Base-by-base conservation (phyloP, 495 filamentous ascomycete genomes). In the Talaromyces liani region DNA sequence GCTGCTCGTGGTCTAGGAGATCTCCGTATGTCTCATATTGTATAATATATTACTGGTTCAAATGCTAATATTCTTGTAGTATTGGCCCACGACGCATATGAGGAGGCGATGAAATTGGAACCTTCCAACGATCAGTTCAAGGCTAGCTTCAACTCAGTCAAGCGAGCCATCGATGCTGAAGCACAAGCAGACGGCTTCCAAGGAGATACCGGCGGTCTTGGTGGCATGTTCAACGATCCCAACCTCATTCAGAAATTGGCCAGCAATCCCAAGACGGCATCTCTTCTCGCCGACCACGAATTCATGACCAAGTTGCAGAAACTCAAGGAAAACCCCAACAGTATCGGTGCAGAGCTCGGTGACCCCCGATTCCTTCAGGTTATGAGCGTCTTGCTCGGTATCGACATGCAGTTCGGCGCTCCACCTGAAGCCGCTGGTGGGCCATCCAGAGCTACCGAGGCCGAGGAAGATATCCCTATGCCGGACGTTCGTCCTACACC, bases 351-450 rank as follows among this genome's bases (percentile, higher is more conserved):
- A 51, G 85, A 94, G 66, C 88, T 98, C 71, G 80, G 87, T 63
- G 94, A 98, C 73, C 95, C 92, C 4, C 82, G 95, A 45, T 91
- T 98, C 80, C 81, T 98, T 68, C 90, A 95, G 75, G 94, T 98
- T 20, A 86, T 98, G 77, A 91, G 92, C 67, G 94, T 97, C 34
- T 73, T 97, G 62, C 81, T 98, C 77, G 94, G 95, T 27, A 88
- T 98, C 62, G 93, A 98, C 70, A 95, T 97, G 91, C 86, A 86
- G 65, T 90, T 96, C 76, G 86, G 84, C 47, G 84, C 76, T 55
- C 79, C 82, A 25, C 80, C 79, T 22, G 85, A 80, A 34, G 84
- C 75, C 29, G 79, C 72, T 54, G 73, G 74, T 34, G 67, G 68
- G 22, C 25, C 70, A 29, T 66, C 77, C 41, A 73, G 75, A 29